Evolutionary conservation across 164 flowering plant genomes (phyloP), one percentile per base, ranked within the genome.

Genomic region (Vitis cinerea): DNA sequence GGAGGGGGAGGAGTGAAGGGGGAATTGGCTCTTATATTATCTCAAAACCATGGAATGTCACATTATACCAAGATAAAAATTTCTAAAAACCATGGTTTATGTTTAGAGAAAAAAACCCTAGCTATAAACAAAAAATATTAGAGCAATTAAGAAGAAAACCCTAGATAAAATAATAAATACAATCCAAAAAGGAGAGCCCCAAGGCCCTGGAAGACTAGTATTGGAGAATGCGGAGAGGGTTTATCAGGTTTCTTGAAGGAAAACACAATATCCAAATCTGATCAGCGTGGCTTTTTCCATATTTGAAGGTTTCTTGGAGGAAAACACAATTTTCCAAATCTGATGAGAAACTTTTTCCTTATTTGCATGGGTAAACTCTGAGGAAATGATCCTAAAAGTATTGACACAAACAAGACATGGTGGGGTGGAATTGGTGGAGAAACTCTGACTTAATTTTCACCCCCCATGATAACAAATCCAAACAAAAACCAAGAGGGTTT

Each of bases 241-340:
- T n/a, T 16, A 13, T 58, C 61, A 13, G 23, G 9, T 76, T 76
- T 72, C 79, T 68, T 76, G 72, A 44, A 71, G 76, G 66, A 66
- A 63, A 55, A 60, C 16, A 6, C 59, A 72, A 64, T 78, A 75
- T 54, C 84, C 76, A 73, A 66, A 75, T 61, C 5, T 12, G 74
- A 55, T 11, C 3, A 56, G 44, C 3, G 44, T 53, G 2, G 44
- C 63, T 64, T 63, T 64, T 72, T 17, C 76, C 65, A 52, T 57
- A 77, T 29, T 49, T 14, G 81, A 81, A 72, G 76, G 31, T 83
- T 79, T 74, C 84, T 83, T 79, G 74, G 75, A 72, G 67, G 74
- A 56, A 55, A 68, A 65, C 50, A 52, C 48, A 55, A 55, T 12
- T 69, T 77, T 69, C 84, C 83, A 79, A 63, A 83, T 71, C 64